Percentiles rank a stretch among this genome's conserved stretches.
Conservation (phyloP, 192 early-diverging fungal genomes). For the Borealophlyctis nickersoniae region DNA sequence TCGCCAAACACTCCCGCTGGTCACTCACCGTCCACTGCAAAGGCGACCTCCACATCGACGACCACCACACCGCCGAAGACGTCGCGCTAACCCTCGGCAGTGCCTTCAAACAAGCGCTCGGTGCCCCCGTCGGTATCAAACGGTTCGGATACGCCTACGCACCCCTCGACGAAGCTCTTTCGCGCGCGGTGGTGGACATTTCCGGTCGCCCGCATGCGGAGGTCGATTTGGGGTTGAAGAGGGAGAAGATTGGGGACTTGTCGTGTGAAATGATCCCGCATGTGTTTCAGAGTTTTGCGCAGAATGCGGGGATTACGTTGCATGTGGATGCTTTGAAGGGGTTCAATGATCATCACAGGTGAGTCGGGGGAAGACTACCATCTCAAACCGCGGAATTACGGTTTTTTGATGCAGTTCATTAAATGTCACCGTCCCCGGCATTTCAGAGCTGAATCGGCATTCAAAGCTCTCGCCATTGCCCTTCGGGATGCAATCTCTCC, state of each 20-base stretch:
- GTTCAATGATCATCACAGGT: conserved; percentile 96
- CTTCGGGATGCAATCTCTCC: conserved; percentile 79
- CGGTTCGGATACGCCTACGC: conserved; percentile 93
- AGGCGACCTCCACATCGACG: conserved; percentile 96
- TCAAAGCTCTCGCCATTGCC: conserved; percentile 97
- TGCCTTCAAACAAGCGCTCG: conserved; percentile 91
- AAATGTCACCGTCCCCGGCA: not conserved
- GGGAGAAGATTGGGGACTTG: conserved; percentile 86
- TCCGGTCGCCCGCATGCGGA: conserved; percentile 85
- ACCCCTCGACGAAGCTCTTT: conserved; percentile 94
- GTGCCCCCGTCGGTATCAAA: conserved; percentile 86
- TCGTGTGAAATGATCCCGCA: conserved; percentile 99
- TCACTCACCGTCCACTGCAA: conserved; percentile 78
- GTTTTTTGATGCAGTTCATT: not conserved
- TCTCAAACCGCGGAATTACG: conserved; percentile 3
- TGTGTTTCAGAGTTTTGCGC: conserved; percentile 89
- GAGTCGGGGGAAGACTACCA: conserved; percentile 12
- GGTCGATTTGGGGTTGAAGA: conserved; percentile 82
- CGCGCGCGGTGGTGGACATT: conserved; percentile 94
- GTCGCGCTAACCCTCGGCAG: conserved; percentile 88
- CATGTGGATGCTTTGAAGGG: conserved; percentile 96
- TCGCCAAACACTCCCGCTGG: conserved; percentile 96
- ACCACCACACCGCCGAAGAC: conserved; percentile 98
- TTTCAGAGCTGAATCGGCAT: conserved; percentile 85
- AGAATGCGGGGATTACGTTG: conserved; percentile 86